Percentiles rank a stretch among this genome's conserved stretches.
Evolutionary conservation across 1,284 basidiomycete genomes (phyloP).

Genomic region (Naganishia liquefaciens): DNA sequence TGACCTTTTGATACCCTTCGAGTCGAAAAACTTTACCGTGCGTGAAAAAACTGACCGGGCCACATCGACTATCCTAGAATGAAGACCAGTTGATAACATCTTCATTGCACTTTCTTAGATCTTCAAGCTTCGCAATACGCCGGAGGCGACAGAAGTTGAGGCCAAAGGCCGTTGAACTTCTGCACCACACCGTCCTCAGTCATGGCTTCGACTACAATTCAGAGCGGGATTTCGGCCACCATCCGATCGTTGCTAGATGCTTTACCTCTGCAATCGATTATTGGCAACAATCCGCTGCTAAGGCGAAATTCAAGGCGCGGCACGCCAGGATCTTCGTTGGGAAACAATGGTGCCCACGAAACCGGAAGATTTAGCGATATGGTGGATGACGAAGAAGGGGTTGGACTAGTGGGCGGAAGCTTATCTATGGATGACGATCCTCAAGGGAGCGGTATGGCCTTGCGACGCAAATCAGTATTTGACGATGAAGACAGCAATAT

Average conservation of each 20-base stretch:
- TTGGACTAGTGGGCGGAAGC: slow-evolving; percentile 11
- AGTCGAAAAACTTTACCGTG: too few species aligned
- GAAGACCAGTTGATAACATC: too few species aligned
- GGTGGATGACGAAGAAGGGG: slow-evolving; percentile 22
- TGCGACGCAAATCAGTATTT: slow-evolving; percentile 7
- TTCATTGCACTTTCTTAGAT: too few species aligned
- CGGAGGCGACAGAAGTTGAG: too few species aligned
- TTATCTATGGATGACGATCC: background rate
- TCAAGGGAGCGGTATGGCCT: background rate
- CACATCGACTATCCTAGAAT: too few species aligned
- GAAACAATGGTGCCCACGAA: slow-evolving; percentile 4
- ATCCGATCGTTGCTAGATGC: slow-evolving; percentile 18
- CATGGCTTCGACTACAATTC: slow-evolving; percentile 5
- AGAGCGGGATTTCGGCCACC: background rate
- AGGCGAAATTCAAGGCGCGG: background rate
- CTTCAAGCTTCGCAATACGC: too few species aligned
- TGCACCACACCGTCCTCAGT: background rate
- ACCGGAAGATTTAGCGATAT: slow-evolving; percentile 24
- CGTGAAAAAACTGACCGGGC: too few species aligned
- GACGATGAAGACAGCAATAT: slow-evolving; percentile 23
- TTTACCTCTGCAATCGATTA: slow-evolving; percentile 6
- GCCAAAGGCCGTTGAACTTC: background rate
- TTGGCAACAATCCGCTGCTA: slow-evolving; percentile 9
- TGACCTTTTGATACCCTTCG: too few species aligned
- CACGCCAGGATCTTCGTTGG: slow-evolving; percentile 6